Evolutionary conservation across 495 filamentous ascomycete genomes (phyloP).

Genomic region (Talaromyces trachyspermus): DNA sequence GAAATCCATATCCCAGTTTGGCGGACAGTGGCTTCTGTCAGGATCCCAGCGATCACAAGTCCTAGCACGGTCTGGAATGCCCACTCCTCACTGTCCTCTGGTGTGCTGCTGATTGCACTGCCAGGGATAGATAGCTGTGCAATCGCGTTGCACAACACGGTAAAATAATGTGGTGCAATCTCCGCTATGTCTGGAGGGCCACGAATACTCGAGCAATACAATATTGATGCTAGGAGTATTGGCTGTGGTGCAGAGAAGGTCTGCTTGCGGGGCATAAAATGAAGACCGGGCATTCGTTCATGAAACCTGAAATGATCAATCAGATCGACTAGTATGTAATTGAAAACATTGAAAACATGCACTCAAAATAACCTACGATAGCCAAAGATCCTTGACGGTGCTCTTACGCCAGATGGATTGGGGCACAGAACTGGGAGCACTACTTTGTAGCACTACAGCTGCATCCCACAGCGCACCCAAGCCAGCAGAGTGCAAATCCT

Average conservation of each 20-base stretch:
- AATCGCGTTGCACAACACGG: slow-evolving; percentile 5
- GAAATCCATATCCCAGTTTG: slow-evolving; percentile 8
- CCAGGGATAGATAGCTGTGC: slow-evolving; percentile 5
- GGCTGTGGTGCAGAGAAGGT: slow-evolving; percentile 8
- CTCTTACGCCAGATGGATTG: slow-evolving; percentile 1
- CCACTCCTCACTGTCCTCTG: slow-evolving; percentile 7
- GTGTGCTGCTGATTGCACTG: neutral
- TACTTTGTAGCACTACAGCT: slow-evolving; percentile 1
- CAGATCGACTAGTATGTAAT: no score
- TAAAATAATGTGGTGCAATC: slow-evolving; percentile 5
- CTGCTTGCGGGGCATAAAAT: slow-evolving; percentile 8
- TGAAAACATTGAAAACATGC: no score
- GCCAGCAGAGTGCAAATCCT: neutral
- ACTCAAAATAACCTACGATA: slow-evolving; percentile 2
- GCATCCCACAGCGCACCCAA: slow-evolving; percentile 7
- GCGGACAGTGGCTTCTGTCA: slow-evolving; percentile 6
- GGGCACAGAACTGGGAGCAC: slow-evolving; percentile 2
- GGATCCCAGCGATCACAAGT: slow-evolving; percentile 7
- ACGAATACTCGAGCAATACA: slow-evolving; percentile 7
- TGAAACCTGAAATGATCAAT: slow-evolving; percentile 2
- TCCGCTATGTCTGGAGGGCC: slow-evolving; percentile 5
- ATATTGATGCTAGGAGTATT: slow-evolving; percentile 7
- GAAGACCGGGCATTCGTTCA: slow-evolving; percentile 7
- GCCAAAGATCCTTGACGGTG: slow-evolving; percentile 5
- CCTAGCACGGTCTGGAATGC: slow-evolving; percentile 7